Evolutionary conservation across 192 early-diverging fungal genomes (phyloP).

Genomic region (Rhizoclosmatium sp.): DNA sequence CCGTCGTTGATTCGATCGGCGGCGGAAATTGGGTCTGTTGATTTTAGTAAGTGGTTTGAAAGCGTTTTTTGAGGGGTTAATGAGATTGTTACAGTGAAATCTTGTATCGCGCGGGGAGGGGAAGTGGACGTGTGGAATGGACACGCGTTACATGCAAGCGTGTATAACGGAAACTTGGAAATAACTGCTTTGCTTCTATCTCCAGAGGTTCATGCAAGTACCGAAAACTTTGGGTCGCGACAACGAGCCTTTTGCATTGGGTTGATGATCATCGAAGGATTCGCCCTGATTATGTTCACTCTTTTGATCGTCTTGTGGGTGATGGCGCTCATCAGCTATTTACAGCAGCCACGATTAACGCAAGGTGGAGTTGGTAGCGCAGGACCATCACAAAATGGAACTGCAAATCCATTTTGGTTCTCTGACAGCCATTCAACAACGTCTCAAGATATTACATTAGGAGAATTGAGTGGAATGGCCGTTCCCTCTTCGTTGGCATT

Average conservation of each 20-base stretch:
- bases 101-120: conserved; percentile 28
- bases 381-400: neutral
- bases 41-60: conserved; percentile 33
- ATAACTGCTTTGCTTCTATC: conserved; percentile 29
- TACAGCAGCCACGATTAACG: conserved; percentile 4
- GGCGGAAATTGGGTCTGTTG: conserved; percentile 27
- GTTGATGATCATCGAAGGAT: conserved; percentile 40
- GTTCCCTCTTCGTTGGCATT: conserved; percentile 41
- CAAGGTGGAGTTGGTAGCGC: neutral
- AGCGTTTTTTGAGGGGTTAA: neutral
- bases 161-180: conserved; percentile 50
- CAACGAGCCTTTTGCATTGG: conserved; percentile 37
- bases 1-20: conserved; percentile 5
- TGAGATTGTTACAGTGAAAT: conserved; percentile 12
- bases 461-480: conserved; percentile 47
- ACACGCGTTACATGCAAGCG: conserved; percentile 40
- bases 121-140: conserved; percentile 47
- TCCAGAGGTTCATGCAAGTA: conserved; percentile 26
- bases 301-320: conserved; percentile 42
- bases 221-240: conserved; percentile 30
- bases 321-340: conserved; percentile 28
- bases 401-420: neutral
- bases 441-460: conserved; percentile 29
- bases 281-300: conserved; percentile 44
- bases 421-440: neutral